A percentile compares a stretch with the other conserved stretches of the same genome.
Conservation (phyloP, 2,329 filamentous ascomycete species). For the Colletotrichum aenigma region DNA sequence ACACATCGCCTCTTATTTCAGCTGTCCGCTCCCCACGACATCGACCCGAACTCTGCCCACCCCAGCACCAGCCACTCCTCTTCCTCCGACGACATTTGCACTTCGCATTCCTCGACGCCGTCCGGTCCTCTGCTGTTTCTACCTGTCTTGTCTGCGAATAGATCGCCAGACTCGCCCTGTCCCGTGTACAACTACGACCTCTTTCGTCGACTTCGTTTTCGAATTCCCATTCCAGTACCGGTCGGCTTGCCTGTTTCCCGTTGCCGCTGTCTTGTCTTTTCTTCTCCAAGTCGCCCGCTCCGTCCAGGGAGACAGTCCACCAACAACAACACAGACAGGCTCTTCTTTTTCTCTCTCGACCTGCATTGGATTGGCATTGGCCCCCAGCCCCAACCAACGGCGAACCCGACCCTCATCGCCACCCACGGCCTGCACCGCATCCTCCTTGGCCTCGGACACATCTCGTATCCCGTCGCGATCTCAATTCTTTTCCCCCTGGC, state of each 20-base stretch:
- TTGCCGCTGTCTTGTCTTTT: slow-evolving; percentile 1
- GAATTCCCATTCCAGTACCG: neutral
- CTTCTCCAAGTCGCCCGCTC: neutral
- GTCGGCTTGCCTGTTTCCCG: neutral
- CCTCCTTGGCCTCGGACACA: slow-evolving; percentile 11
- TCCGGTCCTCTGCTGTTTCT: slow-evolving; percentile 15
- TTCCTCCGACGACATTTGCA: neutral
- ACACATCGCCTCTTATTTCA: slow-evolving; percentile 19
- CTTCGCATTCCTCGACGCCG: slow-evolving; percentile 10
- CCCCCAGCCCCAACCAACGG: slow-evolving; percentile 4
- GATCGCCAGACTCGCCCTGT: neutral
- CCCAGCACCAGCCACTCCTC: slow-evolving; percentile 13
- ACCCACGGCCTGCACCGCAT: slow-evolving; percentile 6
- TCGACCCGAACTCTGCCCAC: neutral
- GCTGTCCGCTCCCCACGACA: slow-evolving; percentile 11
- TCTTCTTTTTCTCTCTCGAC: neutral
- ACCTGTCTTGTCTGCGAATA: slow-evolving; percentile 8
- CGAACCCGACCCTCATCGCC: slow-evolving; percentile 9
- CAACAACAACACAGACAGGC: neutral
- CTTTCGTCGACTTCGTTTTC: neutral
- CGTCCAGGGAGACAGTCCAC: neutral
- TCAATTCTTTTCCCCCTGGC: neutral
- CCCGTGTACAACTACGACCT: neutral
- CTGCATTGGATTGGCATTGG: neutral
- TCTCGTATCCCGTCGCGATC: slow-evolving; percentile 7